These are phyloP conservation scores for Clavaria fumosa DNA, from an alignment of 768 basidiomycete genomes.

Conservation along the genomic window DNA sequence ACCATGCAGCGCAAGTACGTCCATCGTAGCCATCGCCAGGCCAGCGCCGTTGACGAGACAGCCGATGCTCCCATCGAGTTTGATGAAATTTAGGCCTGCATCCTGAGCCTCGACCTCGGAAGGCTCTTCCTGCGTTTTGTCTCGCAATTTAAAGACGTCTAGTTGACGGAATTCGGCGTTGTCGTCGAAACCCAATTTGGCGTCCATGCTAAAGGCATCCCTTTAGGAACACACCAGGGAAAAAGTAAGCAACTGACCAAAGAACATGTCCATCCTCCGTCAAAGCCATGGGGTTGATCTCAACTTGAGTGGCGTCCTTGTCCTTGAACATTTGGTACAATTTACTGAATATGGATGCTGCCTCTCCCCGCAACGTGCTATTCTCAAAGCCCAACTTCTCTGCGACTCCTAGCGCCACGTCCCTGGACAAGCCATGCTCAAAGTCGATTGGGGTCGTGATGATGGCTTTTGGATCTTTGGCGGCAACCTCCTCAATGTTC, in stretches of 20 bases:
- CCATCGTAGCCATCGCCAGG: slow-evolving; percentile 99
- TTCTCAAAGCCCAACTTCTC: slow-evolving; percentile 79
- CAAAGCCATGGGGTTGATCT: slow-evolving; percentile 96
- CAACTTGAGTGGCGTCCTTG: slow-evolving; percentile 98
- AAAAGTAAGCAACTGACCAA: slow-evolving; percentile 45
- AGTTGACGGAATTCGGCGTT: slow-evolving; percentile 97
- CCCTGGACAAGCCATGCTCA: slow-evolving; percentile 60
- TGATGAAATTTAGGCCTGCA: slow-evolving; percentile 94
- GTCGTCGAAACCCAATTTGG: slow-evolving; percentile 99
- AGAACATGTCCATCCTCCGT: slow-evolving; percentile 83
- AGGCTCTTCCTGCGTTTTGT: slow-evolving; percentile 88
- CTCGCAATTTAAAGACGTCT: slow-evolving; percentile 79
- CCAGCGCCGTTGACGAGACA: slow-evolving; percentile 98
- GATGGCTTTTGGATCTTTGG: slow-evolving; percentile 86
- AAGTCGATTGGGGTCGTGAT: slow-evolving; percentile 89
- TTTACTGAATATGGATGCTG: slow-evolving; percentile 86
- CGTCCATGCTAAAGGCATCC: slow-evolving; percentile 70
- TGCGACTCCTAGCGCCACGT: slow-evolving; percentile 65
- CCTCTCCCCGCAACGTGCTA: slow-evolving; percentile 57
- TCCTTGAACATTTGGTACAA: slow-evolving; percentile 96
- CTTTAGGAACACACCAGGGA: not conserved
- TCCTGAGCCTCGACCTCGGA: slow-evolving; percentile 98
- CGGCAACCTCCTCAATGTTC: slow-evolving; percentile 99
- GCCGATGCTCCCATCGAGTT: slow-evolving; percentile 92
- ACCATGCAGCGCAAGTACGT: slow-evolving; percentile 91